phyloP scores from a whole-genome alignment of 768 basidiomycete species.

The Russula vinacea region DNA sequence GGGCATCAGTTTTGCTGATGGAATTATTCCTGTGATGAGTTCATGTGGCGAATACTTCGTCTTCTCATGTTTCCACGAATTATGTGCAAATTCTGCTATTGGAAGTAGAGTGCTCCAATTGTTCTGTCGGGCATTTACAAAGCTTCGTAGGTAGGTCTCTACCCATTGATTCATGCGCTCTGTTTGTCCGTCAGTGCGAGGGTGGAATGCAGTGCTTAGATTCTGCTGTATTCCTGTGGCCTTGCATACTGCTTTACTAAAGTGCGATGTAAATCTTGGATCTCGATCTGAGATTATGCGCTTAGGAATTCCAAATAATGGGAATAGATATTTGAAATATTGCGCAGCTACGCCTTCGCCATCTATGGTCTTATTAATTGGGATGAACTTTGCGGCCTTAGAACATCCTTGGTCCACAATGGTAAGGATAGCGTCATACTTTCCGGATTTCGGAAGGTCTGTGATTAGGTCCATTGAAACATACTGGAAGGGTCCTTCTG shows the following conservation, averaged over 20 bases:
- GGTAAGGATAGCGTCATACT: background rate
- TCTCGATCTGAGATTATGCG: background rate
- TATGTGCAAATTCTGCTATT: background rate
- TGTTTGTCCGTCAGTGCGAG: too few relatives aligned
- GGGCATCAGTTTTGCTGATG: background rate
- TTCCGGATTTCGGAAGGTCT: background rate
- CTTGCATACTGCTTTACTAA: background rate
- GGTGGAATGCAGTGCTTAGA: too few relatives aligned
- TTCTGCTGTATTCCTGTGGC: background rate
- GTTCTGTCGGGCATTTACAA: background rate
- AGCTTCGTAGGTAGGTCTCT: background rate
- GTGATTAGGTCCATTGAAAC: background rate
- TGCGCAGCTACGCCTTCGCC: background rate
- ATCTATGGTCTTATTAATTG: too few relatives aligned
- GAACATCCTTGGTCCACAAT: background rate
- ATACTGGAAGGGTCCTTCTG: background rate
- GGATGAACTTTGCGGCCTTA: too few relatives aligned
- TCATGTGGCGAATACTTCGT: background rate
- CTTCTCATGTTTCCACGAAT: background rate
- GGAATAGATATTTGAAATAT: background rate
- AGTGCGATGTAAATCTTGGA: background rate
- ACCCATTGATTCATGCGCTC: background rate
- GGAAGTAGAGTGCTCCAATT: background rate
- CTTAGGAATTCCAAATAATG: background rate
- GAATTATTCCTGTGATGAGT: background rate